phyloP scores from a whole-genome alignment of 805 yeast genomes.

The Diddensiella santjacobensis region DNA sequence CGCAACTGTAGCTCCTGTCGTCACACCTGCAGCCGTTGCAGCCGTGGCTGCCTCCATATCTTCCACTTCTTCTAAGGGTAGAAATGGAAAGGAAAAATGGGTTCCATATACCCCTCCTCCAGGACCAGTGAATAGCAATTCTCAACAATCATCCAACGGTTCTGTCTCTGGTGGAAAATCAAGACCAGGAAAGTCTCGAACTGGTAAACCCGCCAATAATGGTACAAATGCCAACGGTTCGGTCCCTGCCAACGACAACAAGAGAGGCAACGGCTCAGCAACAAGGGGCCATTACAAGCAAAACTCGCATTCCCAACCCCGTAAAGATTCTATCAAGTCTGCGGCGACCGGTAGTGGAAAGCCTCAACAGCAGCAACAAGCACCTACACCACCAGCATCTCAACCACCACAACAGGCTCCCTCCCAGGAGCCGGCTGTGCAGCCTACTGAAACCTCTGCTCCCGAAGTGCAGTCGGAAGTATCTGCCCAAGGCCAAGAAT shows the following conservation, averaged over 20 bases:
- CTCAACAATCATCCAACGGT: slow-evolving; percentile 4
- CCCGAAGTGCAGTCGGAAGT: not conserved
- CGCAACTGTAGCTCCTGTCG: slow-evolving; percentile 1
- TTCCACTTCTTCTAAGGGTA: slow-evolving; percentile 15
- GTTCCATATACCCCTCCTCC: slow-evolving; percentile 58
- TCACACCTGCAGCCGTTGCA: slow-evolving; percentile 21
- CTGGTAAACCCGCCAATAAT: slow-evolving; percentile 8
- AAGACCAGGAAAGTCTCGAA: not conserved
- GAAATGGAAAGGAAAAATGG: slow-evolving; percentile 62
- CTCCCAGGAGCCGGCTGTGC: not conserved
- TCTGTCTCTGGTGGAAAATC: slow-evolving; percentile 6
- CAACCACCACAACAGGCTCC: not conserved
- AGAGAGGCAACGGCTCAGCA: slow-evolving; percentile 12
- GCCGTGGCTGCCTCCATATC: not conserved
- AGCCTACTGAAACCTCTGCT: not conserved
- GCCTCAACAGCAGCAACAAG: slow-evolving; percentile 10
- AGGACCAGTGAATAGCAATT: slow-evolving; percentile 34
- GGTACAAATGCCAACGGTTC: slow-evolving; percentile 23
- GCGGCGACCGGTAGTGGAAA: not conserved
- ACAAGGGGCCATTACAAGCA: slow-evolving; percentile 4
- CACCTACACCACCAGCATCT: slow-evolving; percentile 1
- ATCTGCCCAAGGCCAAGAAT: not conserved
- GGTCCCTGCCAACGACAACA: slow-evolving; percentile 11
- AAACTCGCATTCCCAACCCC: slow-evolving; percentile 11
- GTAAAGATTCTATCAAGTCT: slow-evolving; percentile 4